Percentiles rank a stretch among this genome's conserved stretches.
Evolutionary conservation across 345 rosid species (phyloP).

Genomic region (Cardamine chenopodiifolia): DNA sequence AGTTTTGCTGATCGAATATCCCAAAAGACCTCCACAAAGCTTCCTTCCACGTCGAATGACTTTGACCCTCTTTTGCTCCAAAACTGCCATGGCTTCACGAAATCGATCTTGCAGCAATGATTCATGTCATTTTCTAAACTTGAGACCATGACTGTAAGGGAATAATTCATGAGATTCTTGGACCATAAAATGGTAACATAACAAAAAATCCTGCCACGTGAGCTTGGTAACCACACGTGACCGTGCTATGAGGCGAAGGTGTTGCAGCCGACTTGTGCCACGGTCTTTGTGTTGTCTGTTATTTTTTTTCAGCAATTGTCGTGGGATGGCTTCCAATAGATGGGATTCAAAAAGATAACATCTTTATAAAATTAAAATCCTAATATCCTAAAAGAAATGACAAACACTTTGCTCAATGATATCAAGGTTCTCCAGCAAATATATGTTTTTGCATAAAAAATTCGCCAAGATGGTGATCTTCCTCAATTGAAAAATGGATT

Average conservation of each 20-base stretch:
- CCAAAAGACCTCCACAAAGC: conserved; percentile 73
- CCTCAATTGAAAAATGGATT: neutral
- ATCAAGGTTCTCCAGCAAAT: neutral
- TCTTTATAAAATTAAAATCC: neutral
- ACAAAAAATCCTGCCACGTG: conserved; percentile 66
- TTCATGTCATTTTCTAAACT: conserved; percentile 60
- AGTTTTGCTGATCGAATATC: conserved; percentile 83
- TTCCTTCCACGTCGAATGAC: conserved; percentile 66
- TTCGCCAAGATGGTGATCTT: conserved; percentile 18
- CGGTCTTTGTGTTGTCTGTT: conserved; percentile 54
- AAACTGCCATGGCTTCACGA: conserved; percentile 81
- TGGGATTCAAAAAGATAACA: conserved; percentile 38
- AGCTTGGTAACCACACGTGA: conserved; percentile 71
- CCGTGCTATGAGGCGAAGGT: conserved; percentile 67
- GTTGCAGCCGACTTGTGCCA: conserved; percentile 51
- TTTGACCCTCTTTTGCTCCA: conserved; percentile 89
- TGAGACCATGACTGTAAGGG: conserved; percentile 63
- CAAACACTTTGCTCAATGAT: conserved; percentile 8
- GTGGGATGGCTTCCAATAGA: conserved; percentile 27
- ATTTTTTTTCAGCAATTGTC: conserved; percentile 54
- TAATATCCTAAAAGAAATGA: neutral
- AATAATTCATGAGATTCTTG: conserved; percentile 73
- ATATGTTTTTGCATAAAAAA: neutral
- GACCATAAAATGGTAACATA: conserved; percentile 71
- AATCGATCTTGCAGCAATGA: conserved; percentile 66